Conservation (phyloP, 768 basidiomycete genomes). For the Clitopilus passeckerianus region DNA sequence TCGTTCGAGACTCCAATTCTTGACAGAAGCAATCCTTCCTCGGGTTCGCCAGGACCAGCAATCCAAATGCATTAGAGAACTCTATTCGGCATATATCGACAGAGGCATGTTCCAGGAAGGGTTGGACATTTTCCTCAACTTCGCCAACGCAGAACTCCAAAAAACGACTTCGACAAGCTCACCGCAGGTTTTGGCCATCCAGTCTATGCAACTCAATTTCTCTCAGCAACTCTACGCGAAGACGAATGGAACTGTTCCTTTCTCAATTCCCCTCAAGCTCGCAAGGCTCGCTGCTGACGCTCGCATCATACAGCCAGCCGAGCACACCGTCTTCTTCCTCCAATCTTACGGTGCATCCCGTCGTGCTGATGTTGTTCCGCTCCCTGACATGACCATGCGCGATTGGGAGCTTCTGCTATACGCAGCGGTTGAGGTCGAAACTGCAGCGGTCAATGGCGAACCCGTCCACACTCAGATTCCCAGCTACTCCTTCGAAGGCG, state of each 20-base stretch:
- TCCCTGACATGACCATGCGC: slow-evolving; percentile 22
- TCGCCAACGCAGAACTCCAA: slow-evolving; percentile 9
- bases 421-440: slow-evolving; percentile 32
- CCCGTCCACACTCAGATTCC: slow-evolving; percentile 15
- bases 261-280: slow-evolving; percentile 24
- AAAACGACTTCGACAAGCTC: not conserved
- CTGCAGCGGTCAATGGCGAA: slow-evolving; percentile 20
- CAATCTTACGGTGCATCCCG: slow-evolving; percentile 39
- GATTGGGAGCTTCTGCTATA: slow-evolving; percentile 47
- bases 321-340: slow-evolving; percentile 34
- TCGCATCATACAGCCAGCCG: slow-evolving; percentile 24
- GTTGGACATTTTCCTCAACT: slow-evolving; percentile 9
- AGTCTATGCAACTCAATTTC: slow-evolving; percentile 14
- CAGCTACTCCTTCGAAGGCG: slow-evolving; percentile 29
- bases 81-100: slow-evolving; percentile 22
- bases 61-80: slow-evolving; percentile 7
- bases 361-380: slow-evolving; percentile 16
- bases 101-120: slow-evolving; percentile 23
- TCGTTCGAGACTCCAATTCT: slow-evolving; percentile 15
- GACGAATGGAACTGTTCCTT: slow-evolving; percentile 15
- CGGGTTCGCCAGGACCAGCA: not conserved
- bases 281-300: slow-evolving; percentile 26
- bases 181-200: slow-evolving; percentile 10
- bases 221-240: slow-evolving; percentile 17
- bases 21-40: slow-evolving; percentile 5